Percentiles rank a stretch among this genome's conserved stretches.
These are phyloP conservation scores for Marvania coccoides DNA, from an alignment of 139 green algal genomes.

Conservation along the genomic window DNA sequence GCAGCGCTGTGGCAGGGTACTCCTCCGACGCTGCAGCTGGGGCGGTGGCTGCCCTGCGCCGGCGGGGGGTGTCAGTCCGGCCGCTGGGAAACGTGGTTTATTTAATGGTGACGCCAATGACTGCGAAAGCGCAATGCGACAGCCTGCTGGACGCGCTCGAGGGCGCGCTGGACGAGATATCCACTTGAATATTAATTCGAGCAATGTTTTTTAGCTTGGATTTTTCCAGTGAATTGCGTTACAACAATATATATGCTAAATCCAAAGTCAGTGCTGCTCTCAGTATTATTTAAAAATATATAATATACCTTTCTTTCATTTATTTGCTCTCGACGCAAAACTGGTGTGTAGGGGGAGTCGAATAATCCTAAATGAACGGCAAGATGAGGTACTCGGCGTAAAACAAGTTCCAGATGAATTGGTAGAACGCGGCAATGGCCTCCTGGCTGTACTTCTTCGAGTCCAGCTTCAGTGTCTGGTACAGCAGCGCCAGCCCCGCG, in stretches of 20 bases:
- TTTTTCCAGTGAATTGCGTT: too few relatives aligned
- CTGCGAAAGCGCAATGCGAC: conserved; percentile 24
- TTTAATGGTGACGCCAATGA: conserved; percentile 81
- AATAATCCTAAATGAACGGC: conserved; percentile 63
- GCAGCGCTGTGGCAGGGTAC: conserved; percentile 32
- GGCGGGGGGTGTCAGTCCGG: conserved; percentile 62
- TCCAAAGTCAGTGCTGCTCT: too few relatives aligned
- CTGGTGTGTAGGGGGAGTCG: too few relatives aligned
- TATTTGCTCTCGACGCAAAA: too few relatives aligned
- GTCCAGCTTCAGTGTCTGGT: conserved; percentile 49
- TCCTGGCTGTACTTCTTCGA: conserved; percentile 45
- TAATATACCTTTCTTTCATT: too few relatives aligned
- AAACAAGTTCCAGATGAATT: conserved; percentile 94
- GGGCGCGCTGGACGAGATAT: conserved; percentile 16
- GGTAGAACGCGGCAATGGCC: conserved; percentile 74
- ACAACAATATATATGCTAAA: too few relatives aligned
- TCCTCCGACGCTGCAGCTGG: conserved; percentile 29
- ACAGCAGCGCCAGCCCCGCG: conserved; percentile 57
- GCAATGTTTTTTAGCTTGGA: too few relatives aligned
- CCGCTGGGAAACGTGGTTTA: conserved; percentile 90
- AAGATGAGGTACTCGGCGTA: conserved; percentile 91
- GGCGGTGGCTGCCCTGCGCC: conserved; percentile 36
- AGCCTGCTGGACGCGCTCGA: conserved; percentile 40
- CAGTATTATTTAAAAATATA: too few relatives aligned
- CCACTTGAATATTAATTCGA: too few relatives aligned